Percentiles rank a stretch among this genome's conserved stretches.
Evolutionary conservation across 306 rosid genomes (phyloP).

Genomic region (Lotus japonicus): DNA sequence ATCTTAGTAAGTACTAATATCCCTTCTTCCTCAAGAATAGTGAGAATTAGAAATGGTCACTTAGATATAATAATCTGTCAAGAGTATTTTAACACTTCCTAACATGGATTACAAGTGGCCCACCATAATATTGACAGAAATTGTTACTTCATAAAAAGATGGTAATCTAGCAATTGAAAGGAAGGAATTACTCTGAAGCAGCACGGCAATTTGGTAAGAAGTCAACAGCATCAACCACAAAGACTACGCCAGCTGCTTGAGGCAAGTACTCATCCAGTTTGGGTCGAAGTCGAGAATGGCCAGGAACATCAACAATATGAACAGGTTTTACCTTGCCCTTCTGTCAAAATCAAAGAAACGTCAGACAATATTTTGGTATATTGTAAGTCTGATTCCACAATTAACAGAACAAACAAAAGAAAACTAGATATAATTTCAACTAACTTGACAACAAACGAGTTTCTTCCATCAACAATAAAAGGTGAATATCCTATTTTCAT

Average conservation of each 20-base stretch:
- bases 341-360: slow-evolving; percentile 30
- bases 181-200: slow-evolving; percentile 73
- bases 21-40: background rate
- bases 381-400: background rate
- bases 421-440: slow-evolving; percentile 3
- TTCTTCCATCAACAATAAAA: background rate
- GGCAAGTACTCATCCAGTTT: slow-evolving; percentile 84
- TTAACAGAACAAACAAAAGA: background rate
- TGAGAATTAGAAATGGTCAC: too few species aligned
- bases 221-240: slow-evolving; percentile 86
- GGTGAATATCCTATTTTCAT: background rate
- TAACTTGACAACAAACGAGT: slow-evolving; percentile 1
- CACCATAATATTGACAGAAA: background rate
- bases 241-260: slow-evolving; percentile 76
- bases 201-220: slow-evolving; percentile 77
- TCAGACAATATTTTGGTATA: slow-evolving; percentile 1
- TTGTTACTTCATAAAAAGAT: background rate
- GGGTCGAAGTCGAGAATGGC: slow-evolving; percentile 91
- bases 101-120: background rate
- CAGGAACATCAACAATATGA: slow-evolving; percentile 87
- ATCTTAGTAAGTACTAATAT: background rate
- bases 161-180: background rate
- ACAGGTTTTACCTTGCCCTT: slow-evolving; percentile 72
- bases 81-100: background rate
- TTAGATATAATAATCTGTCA: background rate